Evolutionary conservation across 2,329 filamentous ascomycete genomes (phyloP), one percentile per base, ranked within the genome.

Genomic region (Ascochyta viciae-villosae): DNA sequence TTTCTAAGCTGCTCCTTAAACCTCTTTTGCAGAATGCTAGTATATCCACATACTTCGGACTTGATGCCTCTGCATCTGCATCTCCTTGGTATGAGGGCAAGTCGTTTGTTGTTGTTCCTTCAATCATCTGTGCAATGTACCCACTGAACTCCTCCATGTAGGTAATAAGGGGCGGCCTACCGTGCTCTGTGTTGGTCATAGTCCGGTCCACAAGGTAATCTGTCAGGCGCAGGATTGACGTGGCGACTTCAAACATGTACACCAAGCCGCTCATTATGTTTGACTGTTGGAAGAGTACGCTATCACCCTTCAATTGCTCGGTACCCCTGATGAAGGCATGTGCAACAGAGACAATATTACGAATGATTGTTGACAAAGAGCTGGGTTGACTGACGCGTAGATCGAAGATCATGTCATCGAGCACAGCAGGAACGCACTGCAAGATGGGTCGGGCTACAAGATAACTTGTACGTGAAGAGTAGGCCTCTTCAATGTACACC

Each of bases 391-490:
- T 72, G 13, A 81, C 64, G 29, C 81, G 74, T 3, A 85, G 60
- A 40, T 79, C 75, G 58, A 80, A 78, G 1, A 82, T 62, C 45
- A 85, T 57, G 7, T 78, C 74, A 4, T 75, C 63, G 6, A 84
- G 72, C 0, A 80, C 75, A 6, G 71, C 67, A 0, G 71, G 71
- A 13, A 80, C 73, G 2, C 83, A 81, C 44, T 81, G 74, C 24
- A 87, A 65, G 6, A 87, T 75, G 0, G 86, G 85, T 16, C 76
- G 63, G 5, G 79, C 78, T 4, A 86, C 69, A 16, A 86, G 76
- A 79, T 83, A 85, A 3, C 81, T 81, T 23, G 74, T 74, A 3
- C 74, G 61, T 13, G 77, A 80, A 13, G 65, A 72, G 46, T 85
- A 79, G 0, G 80, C 73, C 1, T 67, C 70, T 60, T 82, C 79